These are phyloP conservation scores for Suhomyces choctaworum DNA, from an alignment of 1,139 yeast species.

Conservation along the genomic window DNA sequence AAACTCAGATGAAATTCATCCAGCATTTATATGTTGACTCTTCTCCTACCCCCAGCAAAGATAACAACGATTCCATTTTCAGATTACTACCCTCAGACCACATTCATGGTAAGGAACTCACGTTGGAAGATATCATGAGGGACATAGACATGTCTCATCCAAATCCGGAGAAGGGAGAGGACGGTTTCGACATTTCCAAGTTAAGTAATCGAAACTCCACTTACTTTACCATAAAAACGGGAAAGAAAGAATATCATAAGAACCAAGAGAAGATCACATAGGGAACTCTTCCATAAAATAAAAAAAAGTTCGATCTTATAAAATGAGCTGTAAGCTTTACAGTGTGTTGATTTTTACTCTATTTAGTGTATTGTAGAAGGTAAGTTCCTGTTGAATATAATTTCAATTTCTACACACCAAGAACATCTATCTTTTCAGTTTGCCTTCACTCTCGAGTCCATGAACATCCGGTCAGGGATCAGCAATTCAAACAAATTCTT, in stretches of 20 bases:
- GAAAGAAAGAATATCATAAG: not conserved
- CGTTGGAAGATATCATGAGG: slow-evolving; percentile 23
- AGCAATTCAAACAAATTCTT: slow-evolving; percentile 65
- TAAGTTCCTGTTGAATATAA: too few relatives aligned
- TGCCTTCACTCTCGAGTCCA: slow-evolving; percentile 63
- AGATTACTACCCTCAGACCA: slow-evolving; percentile 41
- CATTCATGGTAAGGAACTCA: slow-evolving; percentile 24
- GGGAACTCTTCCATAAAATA: too few relatives aligned
- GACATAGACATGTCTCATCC: slow-evolving; percentile 22
- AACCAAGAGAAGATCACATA: too few relatives aligned
- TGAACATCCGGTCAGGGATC: slow-evolving; percentile 74
- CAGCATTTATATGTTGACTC: slow-evolving; percentile 38
- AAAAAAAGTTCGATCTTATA: too few relatives aligned
- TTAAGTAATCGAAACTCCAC: slow-evolving; percentile 9
- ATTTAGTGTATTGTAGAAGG: too few relatives aligned
- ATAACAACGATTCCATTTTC: slow-evolving; percentile 26
- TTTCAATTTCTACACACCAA: too few relatives aligned
- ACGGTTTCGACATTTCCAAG: slow-evolving; percentile 15
- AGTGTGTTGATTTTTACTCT: too few relatives aligned
- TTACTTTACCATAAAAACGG: slow-evolving; percentile 15
- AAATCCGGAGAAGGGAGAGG: slow-evolving; percentile 33
- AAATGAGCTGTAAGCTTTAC: too few relatives aligned
- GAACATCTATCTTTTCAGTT: too few relatives aligned
- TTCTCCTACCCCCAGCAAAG: slow-evolving; percentile 18
- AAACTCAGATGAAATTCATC: slow-evolving; percentile 48